Evolutionary conservation across 176 grass and related monocot genomes (phyloP).

Genomic region (Neostapfia colusana): DNA sequence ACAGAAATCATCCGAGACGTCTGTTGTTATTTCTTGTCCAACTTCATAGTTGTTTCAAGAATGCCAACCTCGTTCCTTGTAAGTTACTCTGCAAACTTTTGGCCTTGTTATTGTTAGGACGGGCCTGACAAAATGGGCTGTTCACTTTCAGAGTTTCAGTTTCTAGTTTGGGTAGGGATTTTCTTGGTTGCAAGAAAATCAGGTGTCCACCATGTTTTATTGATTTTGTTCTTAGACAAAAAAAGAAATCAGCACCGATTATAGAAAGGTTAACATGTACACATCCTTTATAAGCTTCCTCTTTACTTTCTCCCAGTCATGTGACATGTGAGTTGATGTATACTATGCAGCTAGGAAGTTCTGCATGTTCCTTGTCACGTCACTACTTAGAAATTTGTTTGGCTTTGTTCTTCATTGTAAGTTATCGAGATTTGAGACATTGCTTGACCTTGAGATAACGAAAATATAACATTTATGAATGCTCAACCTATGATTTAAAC

Average conservation of each 20-base stretch:
- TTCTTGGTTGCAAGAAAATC: not conserved
- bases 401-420: not conserved
- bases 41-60: slow-evolving; percentile 21
- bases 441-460: not conserved
- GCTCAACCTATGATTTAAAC: not conserved
- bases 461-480: not conserved
- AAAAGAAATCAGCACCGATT: not conserved
- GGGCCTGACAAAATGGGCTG: not conserved
- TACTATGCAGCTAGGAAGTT: not conserved
- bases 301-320: not conserved
- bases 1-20: not conserved
- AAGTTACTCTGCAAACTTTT: slow-evolving; percentile 3
- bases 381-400: not conserved
- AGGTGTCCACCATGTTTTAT: not conserved
- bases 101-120: not conserved
- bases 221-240: slow-evolving; percentile 1
- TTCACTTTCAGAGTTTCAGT: slow-evolving; percentile 9
- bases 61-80: slow-evolving; percentile 16
- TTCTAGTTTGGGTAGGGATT: slow-evolving; percentile 3
- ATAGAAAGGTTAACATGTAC: slow-evolving; percentile 5
- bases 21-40: not conserved
- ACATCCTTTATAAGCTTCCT: not conserved
- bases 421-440: not conserved
- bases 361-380: not conserved
- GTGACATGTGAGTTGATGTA: slow-evolving; percentile 1